Base-by-base conservation (phyloP, 331 rosid species). In the Cydonia oblonga region DNA sequence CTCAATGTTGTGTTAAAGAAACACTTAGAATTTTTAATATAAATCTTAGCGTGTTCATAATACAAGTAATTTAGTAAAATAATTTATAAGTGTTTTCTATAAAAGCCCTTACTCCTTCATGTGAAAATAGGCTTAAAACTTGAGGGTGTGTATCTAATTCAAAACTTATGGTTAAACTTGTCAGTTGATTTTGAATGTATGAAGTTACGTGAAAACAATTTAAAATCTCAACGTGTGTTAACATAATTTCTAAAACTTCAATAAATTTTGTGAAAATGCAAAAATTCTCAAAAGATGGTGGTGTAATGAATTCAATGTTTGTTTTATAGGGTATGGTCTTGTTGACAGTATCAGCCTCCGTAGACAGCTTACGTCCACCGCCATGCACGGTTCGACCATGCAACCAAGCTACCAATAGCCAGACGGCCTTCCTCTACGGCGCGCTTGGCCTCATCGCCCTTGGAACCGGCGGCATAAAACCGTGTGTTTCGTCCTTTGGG, bases 401-500 rank as follows among this genome's bases (percentile, higher is more conserved):
- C 77, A 75, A 20, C 22, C 64, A 53, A 70, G 95, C 89, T 11
- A 84, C 77, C 54, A 33, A 56, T 38, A 64, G 62, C 11, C 95
- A 89, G 66, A 79, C 66, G 0, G 77, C 66, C 28, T 86, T 86
- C 77, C 81, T 86, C 7, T 89, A 79, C 15, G 62, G 32, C 4
- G 86, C 91, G 18, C 79, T 89, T 1, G 80, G 64, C 5, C 86
- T 84, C 9, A 83, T 89, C 64, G 95, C 95, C 23, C 75, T 89
- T 3, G 95, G 91, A 3, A 83, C 95, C 0, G 91, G 90, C 3
- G 90, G 93, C 29, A 86, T 88, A 11, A 86, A 88, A 76, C 89
- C 91, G 0, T 86, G 90, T 15, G 93, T 88, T 9, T 88, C 88
- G 5, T 79, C 90, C 18, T 88, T 88, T 16, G 93, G 93, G 4